A percentile compares a stretch with the other conserved stretches of the same genome.
Conservation (phyloP, 768 basidiomycete genomes). For the Filobasidium floriforme region DNA sequence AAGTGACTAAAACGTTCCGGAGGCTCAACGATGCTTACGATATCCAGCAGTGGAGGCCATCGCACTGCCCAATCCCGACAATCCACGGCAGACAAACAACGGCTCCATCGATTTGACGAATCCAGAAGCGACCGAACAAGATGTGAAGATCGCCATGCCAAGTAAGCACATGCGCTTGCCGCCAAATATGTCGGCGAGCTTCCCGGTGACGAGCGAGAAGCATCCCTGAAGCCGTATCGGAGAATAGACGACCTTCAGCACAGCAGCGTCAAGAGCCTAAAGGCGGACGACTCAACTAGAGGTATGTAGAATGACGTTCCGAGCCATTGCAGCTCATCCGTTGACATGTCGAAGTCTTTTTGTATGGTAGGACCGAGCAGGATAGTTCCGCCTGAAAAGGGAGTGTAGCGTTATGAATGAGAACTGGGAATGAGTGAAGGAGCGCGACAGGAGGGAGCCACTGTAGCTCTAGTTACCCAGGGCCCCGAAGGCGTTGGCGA, state of each 20-base stretch:
- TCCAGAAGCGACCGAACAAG: neutral
- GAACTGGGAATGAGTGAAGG: too few relatives aligned
- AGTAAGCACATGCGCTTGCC: neutral
- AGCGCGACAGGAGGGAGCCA: too few relatives aligned
- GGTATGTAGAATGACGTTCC: neutral
- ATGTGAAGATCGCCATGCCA: neutral
- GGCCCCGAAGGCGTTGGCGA: neutral
- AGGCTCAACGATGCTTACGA: constrained; percentile 1
- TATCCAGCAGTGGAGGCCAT: neutral
- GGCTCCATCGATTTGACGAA: neutral
- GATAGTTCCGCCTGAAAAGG: too few relatives aligned
- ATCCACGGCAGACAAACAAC: neutral
- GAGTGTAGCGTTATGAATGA: too few relatives aligned
- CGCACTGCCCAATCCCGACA: neutral
- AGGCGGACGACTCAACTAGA: neutral
- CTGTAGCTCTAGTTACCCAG: too few relatives aligned
- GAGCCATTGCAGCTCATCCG: neutral
- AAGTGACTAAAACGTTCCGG: neutral
- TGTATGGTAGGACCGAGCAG: neutral
- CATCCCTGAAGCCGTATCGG: neutral
- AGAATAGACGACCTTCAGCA: neutral
- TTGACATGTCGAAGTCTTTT: neutral
- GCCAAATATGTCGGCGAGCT: neutral
- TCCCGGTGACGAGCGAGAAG: neutral
- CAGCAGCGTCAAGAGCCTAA: too few relatives aligned